A percentile compares a stretch with the other conserved stretches of the same genome.
phyloP scores from a whole-genome alignment of 2,329 filamentous ascomycete species.

The Diaporthe caulivora region DNA sequence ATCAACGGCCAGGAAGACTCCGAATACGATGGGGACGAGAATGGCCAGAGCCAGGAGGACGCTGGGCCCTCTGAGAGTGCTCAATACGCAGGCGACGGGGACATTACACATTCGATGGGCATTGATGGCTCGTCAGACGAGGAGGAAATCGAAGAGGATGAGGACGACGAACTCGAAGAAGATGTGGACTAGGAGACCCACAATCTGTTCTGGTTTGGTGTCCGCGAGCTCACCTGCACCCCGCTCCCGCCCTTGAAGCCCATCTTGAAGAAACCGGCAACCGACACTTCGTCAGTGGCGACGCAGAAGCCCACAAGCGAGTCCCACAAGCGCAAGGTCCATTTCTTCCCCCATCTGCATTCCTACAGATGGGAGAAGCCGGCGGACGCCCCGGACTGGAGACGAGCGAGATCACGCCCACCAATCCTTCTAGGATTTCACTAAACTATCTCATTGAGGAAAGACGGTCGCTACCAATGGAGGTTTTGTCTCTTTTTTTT shows the following conservation, averaged over 20 bases:
- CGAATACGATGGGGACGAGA: not conserved
- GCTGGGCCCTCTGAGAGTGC: not conserved
- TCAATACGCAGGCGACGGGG: not conserved
- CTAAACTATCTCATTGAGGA: not conserved
- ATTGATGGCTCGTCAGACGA: not conserved
- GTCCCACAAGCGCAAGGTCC: not conserved
- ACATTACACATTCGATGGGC: not conserved
- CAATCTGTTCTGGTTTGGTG: slow-evolving; percentile 24
- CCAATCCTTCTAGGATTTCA: slow-evolving; percentile 10
- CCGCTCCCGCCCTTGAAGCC: not conserved
- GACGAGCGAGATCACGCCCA: not conserved
- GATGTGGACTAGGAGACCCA: slow-evolving; percentile 20
- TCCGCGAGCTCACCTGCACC: not conserved
- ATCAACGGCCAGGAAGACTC: not conserved
- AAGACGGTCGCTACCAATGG: too few relatives aligned
- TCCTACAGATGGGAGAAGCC: slow-evolving; percentile 10
- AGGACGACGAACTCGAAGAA: not conserved
- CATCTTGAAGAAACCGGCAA: slow-evolving; percentile 5
- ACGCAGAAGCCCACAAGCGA: not conserved
- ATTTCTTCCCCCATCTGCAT: not conserved
- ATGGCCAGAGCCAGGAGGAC: not conserved
- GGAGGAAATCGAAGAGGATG: not conserved
- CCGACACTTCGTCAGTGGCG: not conserved
- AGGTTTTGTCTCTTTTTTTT: not conserved
- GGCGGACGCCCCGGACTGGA: not conserved